Evolutionary conservation across 2,329 filamentous ascomycete genomes (phyloP).

Genomic region (Diaporthe australafricana): DNA sequence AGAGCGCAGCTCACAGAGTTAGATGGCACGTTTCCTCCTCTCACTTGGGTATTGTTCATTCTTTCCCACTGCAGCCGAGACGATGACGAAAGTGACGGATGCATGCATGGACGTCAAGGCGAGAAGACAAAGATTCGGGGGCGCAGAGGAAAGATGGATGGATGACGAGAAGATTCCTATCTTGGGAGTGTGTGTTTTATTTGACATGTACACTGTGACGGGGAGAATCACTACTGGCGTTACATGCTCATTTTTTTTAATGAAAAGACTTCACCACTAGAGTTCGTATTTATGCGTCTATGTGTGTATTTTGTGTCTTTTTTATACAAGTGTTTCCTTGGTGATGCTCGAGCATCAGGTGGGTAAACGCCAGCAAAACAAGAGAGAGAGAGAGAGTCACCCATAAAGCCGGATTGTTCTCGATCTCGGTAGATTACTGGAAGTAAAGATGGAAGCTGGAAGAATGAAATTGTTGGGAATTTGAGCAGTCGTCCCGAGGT

Average conservation of each 20-base stretch:
- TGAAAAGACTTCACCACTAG: slow-evolving; percentile 18
- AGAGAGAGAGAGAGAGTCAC: background rate
- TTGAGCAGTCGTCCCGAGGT: slow-evolving; percentile 1
- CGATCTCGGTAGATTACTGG: background rate
- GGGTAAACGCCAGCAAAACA: background rate
- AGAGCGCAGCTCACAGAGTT: background rate
- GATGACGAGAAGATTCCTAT: slow-evolving; percentile 9
- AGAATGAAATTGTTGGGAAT: slow-evolving; percentile 23
- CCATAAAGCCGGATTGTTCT: background rate
- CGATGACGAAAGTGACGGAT: slow-evolving; percentile 6
- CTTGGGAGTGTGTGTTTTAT: slow-evolving; percentile 11
- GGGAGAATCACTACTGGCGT: slow-evolving; percentile 35
- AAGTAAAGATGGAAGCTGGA: background rate
- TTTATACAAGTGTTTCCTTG: background rate
- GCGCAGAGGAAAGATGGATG: background rate
- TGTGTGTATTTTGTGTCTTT: background rate
- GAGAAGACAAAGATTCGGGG: background rate
- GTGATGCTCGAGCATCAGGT: background rate
- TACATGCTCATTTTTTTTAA: slow-evolving; percentile 35
- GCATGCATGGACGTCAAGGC: background rate
- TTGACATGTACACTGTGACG: slow-evolving; percentile 31
- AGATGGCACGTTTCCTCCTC: slow-evolving; percentile 16
- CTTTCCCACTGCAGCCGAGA: background rate
- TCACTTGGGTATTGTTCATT: slow-evolving; percentile 4
- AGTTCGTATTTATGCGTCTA: background rate